Evolutionary conservation across 2,329 filamentous ascomycete species (phyloP), one percentile per base, ranked within the genome.

Genomic region (Pseudohalonectria lignicola): DNA sequence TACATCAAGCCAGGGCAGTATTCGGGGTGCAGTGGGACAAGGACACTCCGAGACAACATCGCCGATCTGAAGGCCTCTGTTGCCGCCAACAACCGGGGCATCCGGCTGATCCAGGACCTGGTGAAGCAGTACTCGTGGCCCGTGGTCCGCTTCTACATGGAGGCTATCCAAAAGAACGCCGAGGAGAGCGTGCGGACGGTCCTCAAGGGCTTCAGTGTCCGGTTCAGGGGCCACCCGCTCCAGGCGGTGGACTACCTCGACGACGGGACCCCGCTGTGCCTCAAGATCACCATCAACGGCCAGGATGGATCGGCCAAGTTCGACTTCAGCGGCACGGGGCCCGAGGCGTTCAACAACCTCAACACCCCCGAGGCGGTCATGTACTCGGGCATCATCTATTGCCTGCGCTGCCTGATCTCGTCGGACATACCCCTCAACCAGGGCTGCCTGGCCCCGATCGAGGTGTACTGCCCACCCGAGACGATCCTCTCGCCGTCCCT

Each of bases 61-160:
- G 88, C 86, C 37, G 86, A 93, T 53, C 67, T 94, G 30, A 87
- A 88, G 56, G 86, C 86, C 0, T 86, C 92, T 53, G 80, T 92
- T 10, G 85, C 86, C 0, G 85, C 86, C 11, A 93, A 94, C 51
- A 81, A 86, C 49, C 88, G 87, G 48, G 86, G 86, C 7, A 90
- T 90, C 51, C 79, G 76, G 26, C 66, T 90, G 18, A 92, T 93
- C 46, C 73, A 72, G 36, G 69, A 72, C 0, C 63, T 92, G 2
- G 87, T 93, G 46, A 70, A 74, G 15, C 86, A 92, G 49, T 92
- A 88, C 48, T 79, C 79, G 12, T 79, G 86, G 47, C 67, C 78
- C 3, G 81, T 82, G 0, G 86, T 93, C 0, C 79, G 86, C 47
- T 81, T 84, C 51, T 90, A 90, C 57, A 92, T 93, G 86, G 67